These are phyloP conservation scores for Cairneyella variabilis DNA, from an alignment of 495 filamentous ascomycete genomes.

Conservation along the genomic window DNA sequence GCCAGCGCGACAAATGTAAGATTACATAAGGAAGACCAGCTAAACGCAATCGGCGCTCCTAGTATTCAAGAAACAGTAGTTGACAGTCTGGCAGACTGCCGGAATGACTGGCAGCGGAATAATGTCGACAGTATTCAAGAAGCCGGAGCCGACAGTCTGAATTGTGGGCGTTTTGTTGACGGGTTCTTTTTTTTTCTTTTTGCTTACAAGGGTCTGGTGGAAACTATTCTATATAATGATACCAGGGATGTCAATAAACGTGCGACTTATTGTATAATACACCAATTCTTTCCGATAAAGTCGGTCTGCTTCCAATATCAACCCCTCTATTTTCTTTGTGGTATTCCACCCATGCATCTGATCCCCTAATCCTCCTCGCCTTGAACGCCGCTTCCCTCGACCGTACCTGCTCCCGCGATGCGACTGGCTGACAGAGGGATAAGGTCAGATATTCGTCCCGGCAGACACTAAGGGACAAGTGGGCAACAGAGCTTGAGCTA, in stretches of 20 bases:
- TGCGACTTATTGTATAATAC: not conserved
- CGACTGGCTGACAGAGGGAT: no score
- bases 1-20: conserved; percentile 13
- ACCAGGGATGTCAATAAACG: not conserved
- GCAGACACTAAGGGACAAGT: not conserved
- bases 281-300: not conserved
- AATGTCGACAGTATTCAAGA: conserved; percentile 16
- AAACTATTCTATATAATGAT: not conserved
- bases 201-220: not conserved
- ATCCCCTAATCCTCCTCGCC: not conserved
- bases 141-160: conserved; percentile 15
- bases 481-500: not conserved
- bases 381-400: no score
- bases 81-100: conserved; percentile 18
- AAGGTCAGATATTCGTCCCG: not conserved
- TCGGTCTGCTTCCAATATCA: no score
- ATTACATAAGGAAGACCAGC: conserved; percentile 17
- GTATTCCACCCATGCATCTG: conserved; percentile 6
- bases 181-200: no score
- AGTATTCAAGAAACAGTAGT: conserved; percentile 18
- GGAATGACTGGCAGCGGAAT: conserved; percentile 17
- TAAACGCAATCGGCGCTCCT: conserved; percentile 16
- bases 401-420: no score
- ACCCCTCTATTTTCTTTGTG: conserved; percentile 4
- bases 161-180: no score